Conservation (phyloP, 192 early-diverging fungal genomes). For the Backusella psychrophila region DNA sequence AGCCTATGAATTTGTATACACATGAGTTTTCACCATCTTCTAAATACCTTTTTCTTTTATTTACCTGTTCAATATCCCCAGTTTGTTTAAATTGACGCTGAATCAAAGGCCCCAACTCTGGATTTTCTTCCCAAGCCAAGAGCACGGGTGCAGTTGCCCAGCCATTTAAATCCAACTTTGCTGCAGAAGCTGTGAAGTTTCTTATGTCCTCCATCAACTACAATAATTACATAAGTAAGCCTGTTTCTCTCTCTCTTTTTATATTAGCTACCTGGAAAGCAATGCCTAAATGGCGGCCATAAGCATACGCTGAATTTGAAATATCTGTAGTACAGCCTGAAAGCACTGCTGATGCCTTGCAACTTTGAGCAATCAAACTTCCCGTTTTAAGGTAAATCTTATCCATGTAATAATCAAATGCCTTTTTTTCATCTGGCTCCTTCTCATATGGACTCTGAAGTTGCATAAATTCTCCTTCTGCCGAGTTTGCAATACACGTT, state of each 20-base stretch:
- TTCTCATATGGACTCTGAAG: constrained; percentile 66
- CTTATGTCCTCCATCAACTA: constrained; percentile 90
- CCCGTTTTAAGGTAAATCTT: constrained; percentile 98
- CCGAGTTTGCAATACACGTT: constrained; percentile 88
- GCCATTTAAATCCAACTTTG: constrained; percentile 87
- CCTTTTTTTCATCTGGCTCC: constrained; percentile 34
- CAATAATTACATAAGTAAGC: neutral
- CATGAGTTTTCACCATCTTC: neutral
- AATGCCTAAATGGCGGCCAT: constrained; percentile 84
- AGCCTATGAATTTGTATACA: constrained; percentile 48
- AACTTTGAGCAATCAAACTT: constrained; percentile 91
- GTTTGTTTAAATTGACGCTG: constrained; percentile 77
- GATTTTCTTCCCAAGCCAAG: constrained; percentile 87
- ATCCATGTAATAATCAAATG: constrained; percentile 91
- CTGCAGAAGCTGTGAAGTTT: constrained; percentile 78
- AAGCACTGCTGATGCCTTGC: constrained; percentile 81
- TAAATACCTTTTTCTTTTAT: neutral
- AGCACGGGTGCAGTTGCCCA: constrained; percentile 93
- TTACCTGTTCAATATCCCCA: constrained; percentile 76
- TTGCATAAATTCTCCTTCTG: constrained; percentile 99
- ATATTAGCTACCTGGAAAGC: constrained; percentile 78
- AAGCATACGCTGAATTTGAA: constrained; percentile 75
- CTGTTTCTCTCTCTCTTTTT: neutral
- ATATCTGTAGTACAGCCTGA: constrained; percentile 74
- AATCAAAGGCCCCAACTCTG: constrained; percentile 80